Evolutionary conservation across 129 eudicot species (phyloP), one percentile per base, ranked within the genome.

Genomic region (Tagetes erecta): DNA sequence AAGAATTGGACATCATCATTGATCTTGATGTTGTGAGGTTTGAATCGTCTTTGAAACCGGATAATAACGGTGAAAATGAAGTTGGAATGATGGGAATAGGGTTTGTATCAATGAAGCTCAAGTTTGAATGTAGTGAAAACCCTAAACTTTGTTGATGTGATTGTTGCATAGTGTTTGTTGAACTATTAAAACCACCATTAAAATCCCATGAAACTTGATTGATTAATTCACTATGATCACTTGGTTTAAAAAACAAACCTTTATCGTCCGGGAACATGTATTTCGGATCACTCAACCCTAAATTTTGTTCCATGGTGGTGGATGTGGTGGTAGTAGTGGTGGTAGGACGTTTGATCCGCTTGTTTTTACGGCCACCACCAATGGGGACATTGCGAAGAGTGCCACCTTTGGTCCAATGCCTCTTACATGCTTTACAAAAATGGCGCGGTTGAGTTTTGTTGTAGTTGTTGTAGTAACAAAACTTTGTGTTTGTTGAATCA

Each of bases 331-430:
- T 14, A 39, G 82, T 3, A n/a, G 85, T 3, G 13, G 78, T 38
- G 67, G 9, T 80, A 6, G 91, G 49, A 6, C 80, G 64, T 56
- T 86, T 91, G 40, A 47, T 71, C 1, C 97, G 93, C 71, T 92
- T 92, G 80, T 92, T 89, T 85, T 92, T 92, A n/a, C 97, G 91
- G 76, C 89, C 93, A 50, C 97, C 97, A 20, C 97, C 97, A 37
- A 89, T 88, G 2, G 97, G 97, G 31, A 91, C 95, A 64, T 91
- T 91, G 4, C 97, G 92, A 62, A 91, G 95, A 45, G 97, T 91
- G 72, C 97, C 97, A 4, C 97, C 97, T 79, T 88, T 87, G 37
- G 97, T 92, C 97, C 97, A 92, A 84, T 92, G 96, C 73, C 97
- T 80, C 87, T 89, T 89, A 59, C 97, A 92, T 6, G 88, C 83